Percentiles rank a stretch among this genome's conserved stretches.
Conservation (phyloP, 176 grass and related monocot genomes). For the Otatea glauca region DNA sequence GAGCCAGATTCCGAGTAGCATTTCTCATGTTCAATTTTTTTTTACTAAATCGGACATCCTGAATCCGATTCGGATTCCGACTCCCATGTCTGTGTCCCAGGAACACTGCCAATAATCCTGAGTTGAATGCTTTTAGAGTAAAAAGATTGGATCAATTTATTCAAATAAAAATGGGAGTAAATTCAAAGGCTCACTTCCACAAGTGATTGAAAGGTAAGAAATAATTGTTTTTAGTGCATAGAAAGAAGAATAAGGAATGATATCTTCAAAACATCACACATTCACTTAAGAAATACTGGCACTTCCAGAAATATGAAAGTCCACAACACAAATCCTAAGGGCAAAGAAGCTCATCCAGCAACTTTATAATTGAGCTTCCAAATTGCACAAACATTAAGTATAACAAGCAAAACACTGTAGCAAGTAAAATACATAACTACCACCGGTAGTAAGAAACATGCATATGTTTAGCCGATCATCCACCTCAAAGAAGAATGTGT, state of each 20-base stretch:
- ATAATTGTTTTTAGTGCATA: neutral
- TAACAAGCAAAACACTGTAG: neutral
- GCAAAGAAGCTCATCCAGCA: neutral
- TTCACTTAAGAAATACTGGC: neutral
- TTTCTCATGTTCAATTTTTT: no score
- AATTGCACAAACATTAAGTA: neutral
- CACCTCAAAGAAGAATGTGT: neutral
- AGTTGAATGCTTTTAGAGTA: neutral
- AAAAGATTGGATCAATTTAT: no score
- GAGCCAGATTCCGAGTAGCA: no score
- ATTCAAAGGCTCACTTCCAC: neutral
- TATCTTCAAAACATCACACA: neutral
- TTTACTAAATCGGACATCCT: no score
- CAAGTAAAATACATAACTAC: no score
- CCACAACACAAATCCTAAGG: neutral
- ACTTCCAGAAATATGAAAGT: neutral
- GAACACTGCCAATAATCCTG: no score
- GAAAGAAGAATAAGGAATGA: neutral
- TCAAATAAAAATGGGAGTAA: no score
- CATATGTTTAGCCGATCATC: neutral
- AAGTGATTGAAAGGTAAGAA: neutral
- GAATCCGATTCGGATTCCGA: no score
- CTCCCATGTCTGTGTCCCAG: no score
- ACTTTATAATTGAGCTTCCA: neutral
- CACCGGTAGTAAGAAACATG: no score